Evolutionary conservation across 331 rosid species (phyloP), one percentile per base, ranked within the genome.

Genomic region (Saraca asoca): DNA sequence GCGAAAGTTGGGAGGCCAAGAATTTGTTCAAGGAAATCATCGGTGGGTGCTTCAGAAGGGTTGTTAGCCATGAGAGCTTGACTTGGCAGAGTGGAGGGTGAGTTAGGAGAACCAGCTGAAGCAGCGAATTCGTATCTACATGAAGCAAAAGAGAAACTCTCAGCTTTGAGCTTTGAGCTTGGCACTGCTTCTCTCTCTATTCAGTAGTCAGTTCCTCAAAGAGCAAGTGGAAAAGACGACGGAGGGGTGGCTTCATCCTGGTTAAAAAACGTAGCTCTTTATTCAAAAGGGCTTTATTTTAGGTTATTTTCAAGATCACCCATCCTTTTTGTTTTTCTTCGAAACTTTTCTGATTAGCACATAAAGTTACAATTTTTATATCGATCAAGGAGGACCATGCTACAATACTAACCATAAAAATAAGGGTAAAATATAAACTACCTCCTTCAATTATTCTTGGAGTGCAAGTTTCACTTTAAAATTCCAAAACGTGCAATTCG

Each of bases 1-100:
- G 84, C 83, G 75, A 90, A 94, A 59, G 69, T 68, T 2, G 90
- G 84, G 51, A 86, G 80, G 13, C 96, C 87, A 10, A 94, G 98
- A 73, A 94, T 88, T 78, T 94, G 97, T 55, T 94, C 97, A 7
- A 94, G 79, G 82, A 94, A 94, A 58, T 94, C 98, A 59, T 94
- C 98, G 71, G 85, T 67, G 34, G 86, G 77, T 6, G 95, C 65
- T 12, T 90, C 95, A 12, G 95, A 83, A 12, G 91, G 86, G 57
- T 86, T 90, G 71, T 83, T 90, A 13, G 97, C 90, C 98, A 93
- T 93, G 71, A 61, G 58, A 7, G 31, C 31, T 14, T 14, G 62
- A 19, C 57, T 70, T 11, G 35, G 69, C 7, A 64, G 71, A 67
- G 74, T 74, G 19, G 39, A 16, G 58, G 5, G 13, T 42, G 79